phyloP scores from a whole-genome alignment of 2,329 filamentous ascomycete species.

The Phaeosphaeria sp. region DNA sequence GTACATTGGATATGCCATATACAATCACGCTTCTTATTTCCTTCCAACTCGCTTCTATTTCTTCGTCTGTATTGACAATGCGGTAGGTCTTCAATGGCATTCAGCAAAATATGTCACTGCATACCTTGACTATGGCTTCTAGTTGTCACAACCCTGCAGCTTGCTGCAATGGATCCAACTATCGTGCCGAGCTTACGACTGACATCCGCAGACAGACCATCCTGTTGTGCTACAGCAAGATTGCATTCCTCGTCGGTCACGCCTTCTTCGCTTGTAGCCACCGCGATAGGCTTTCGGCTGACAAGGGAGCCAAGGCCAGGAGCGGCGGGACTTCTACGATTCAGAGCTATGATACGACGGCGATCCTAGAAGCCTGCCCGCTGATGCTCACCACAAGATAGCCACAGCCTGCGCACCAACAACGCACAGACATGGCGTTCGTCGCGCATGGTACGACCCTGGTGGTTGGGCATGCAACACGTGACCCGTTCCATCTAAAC shows the following conservation, averaged over 20 bases:
- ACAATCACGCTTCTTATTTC: no score
- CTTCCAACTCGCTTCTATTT: no score
- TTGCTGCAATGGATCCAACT: neutral
- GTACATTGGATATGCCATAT: no score
- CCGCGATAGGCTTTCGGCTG: neutral
- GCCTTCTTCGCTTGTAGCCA: neutral
- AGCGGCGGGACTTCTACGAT: neutral
- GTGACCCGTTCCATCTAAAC: slow-evolving; percentile 32
- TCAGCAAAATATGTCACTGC: neutral
- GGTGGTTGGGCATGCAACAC: slow-evolving; percentile 19
- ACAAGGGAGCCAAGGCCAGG: neutral
- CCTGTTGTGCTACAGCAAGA: neutral
- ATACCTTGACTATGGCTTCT: neutral
- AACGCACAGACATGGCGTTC: slow-evolving; percentile 25
- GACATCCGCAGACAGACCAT: neutral
- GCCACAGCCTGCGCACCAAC: slow-evolving; percentile 8
- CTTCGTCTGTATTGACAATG: no score
- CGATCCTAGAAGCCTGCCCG: neutral
- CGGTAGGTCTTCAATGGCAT: no score
- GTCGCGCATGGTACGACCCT: slow-evolving; percentile 14
- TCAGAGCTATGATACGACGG: neutral
- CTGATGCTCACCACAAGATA: neutral
- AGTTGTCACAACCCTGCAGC: no score
- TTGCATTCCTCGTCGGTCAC: slow-evolving; percentile 1
- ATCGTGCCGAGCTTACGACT: neutral